Evolutionary conservation across 2,329 filamentous ascomycete species (phyloP), one percentile per base, ranked within the genome.

Genomic region (Anthostomella pinea): DNA sequence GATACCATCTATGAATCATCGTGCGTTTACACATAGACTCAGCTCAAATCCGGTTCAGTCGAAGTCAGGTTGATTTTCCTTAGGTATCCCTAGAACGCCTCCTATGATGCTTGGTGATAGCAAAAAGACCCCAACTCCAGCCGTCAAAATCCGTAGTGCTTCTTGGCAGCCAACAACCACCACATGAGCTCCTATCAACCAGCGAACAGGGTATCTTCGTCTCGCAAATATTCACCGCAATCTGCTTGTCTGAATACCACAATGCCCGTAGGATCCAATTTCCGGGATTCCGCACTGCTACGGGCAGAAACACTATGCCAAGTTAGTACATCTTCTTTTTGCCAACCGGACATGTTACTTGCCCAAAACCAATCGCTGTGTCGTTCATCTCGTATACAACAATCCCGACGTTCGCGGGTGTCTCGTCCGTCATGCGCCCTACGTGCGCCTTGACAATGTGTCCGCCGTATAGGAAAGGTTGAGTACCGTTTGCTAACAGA

Each of bases 381-480:
- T 97, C 93, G 59, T 90, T 84, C 87, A 95, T 95, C 56, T 79
- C 84, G 67, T 88, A 82, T 15, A 98, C 85, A 30, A 98, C 80
- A 9, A 95, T 83, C 26, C 93, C 93, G 54, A 89, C 83, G 65
- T 97, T 90, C 66, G 95, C 89, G 0, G 91, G 90, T 54, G 85
- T 90, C 69, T 97, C 91, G 33, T 60, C 56, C 19, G 56, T 58
- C 55, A 53, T 58, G 14, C 58, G 53, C 16, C 58, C 58, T 5
- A 69, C 64, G 61, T 89, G 85, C 20, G 83, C 85, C 63, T 87
- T 87, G 17, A 59, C 53, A 34, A 61, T 44, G 64, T 97, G 90
- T 39, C 87, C 87, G 35, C 93, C 93, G 66, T 97, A 98, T 30
- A 98, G 69, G 63, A 95, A 97, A 1, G 93, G 91, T 89, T 96